These are phyloP conservation scores for Grosmannia serpens DNA, from an alignment of 2,329 filamentous ascomycete genomes.

Conservation along the genomic window DNA sequence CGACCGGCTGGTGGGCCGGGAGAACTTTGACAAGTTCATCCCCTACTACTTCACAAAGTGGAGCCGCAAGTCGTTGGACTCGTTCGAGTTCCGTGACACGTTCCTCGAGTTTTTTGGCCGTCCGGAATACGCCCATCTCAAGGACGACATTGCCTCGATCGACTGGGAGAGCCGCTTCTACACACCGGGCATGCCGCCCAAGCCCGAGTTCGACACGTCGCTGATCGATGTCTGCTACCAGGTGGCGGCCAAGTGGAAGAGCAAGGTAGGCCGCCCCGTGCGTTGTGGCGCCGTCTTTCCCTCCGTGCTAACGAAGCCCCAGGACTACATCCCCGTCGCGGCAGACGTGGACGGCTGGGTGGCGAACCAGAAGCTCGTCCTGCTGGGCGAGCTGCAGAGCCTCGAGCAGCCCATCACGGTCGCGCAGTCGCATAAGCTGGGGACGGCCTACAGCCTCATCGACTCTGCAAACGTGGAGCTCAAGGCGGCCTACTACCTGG, in stretches of 20 bases:
- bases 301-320: conserved; percentile 3
- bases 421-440: conserved; percentile 59
- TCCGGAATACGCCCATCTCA: conserved; percentile 49
- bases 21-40: conserved; percentile 92
- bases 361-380: conserved; percentile 83
- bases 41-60: conserved; percentile 86
- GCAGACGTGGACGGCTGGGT: conserved; percentile 64
- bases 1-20: conserved; percentile 70
- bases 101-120: conserved; percentile 72
- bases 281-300: background rate
- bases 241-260: conserved; percentile 72
- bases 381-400: conserved; percentile 68
- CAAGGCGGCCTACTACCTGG: conserved; percentile 64
- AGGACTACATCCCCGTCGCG: conserved; percentile 49
- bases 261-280: conserved; percentile 30
- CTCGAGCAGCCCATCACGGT: conserved; percentile 52
- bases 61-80: conserved; percentile 78
- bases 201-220: conserved; percentile 81
- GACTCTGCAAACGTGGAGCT: conserved; percentile 81
- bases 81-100: conserved; percentile 85
- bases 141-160: conserved; percentile 56
- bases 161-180: conserved; percentile 92
- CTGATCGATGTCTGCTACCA: conserved; percentile 77
- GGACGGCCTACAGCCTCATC: conserved; percentile 59
- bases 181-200: conserved; percentile 75